Base-by-base conservation (phyloP, 2,329 filamentous ascomycete species). In the Pyrenophora seminiperda region DNA sequence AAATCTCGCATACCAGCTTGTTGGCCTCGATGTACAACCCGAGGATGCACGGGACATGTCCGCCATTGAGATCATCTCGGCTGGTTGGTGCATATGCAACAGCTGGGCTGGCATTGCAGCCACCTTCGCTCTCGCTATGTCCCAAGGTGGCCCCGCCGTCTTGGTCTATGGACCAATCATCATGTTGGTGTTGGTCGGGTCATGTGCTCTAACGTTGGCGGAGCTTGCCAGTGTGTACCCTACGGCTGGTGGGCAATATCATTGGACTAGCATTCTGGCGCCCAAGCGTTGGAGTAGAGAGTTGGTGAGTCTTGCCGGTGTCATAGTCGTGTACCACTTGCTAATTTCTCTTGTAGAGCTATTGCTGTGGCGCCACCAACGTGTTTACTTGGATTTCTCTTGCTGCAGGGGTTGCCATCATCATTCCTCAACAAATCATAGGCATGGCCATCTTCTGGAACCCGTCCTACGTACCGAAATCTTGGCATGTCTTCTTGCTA, bases 251-350 rank as follows among this genome's bases (percentile, higher is more conserved):
- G 61, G 60, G 3, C 58, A 65, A 19, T 62, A 62, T 18, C 56
- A 61, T 31, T 62, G 59, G 59, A 53, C 54, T 5, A 48, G 51
- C 15, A 50, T 62, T 30, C 66, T 83, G 14, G 77, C 80, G 3
- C 81, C 81, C 3, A 74, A 58, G 41, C 37, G 20, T 7, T 56
- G 53, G 50, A 59, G 51, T 31, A 41, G 47, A 9, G 40, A 19
- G 9, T 31, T 59, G 40, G 56, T 56, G 17, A 39, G 56, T 47
- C 6, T 30, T 24, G 22, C 10, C 10, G 22, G 22, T 3, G 7
- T 24, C 10, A 2, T 24, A 24, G 22, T 9, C 22, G 22, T 24
- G 22, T 2, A 24, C 10, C 7, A 2, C 22, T 24, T 9, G 22
- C 20, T 22, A 19, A 39, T n/a, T n/a, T 24, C 3, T 24, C 18